Evolutionary conservation across 192 early-diverging fungal species (phyloP).

Genomic region (Backusella morwellensis): DNA sequence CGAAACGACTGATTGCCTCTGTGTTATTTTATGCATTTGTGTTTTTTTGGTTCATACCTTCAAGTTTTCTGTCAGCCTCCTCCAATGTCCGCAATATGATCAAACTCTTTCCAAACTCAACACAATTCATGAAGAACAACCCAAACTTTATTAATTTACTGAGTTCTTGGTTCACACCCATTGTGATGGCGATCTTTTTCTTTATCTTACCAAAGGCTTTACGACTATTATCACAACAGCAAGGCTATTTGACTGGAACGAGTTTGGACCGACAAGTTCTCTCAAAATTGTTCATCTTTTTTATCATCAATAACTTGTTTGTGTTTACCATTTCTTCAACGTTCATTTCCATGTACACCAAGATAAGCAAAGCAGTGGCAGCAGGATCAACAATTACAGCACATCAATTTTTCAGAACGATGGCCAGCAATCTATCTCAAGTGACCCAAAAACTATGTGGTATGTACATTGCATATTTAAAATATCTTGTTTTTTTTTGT

Average conservation of each 20-base stretch:
- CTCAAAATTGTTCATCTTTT: constrained; percentile 72
- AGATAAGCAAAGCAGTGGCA: constrained; percentile 13
- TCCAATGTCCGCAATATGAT: constrained; percentile 58
- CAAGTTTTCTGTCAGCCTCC: constrained; percentile 56
- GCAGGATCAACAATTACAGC: background rate
- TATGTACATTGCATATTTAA: background rate
- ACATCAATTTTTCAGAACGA: constrained; percentile 9
- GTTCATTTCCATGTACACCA: constrained; percentile 29
- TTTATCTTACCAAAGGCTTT: constrained; percentile 64
- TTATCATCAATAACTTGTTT: constrained; percentile 67
- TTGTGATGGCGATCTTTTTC: constrained; percentile 66
- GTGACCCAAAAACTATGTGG: constrained; percentile 21
- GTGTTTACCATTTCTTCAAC: constrained; percentile 56
- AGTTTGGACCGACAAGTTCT: constrained; percentile 67
- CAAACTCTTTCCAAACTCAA: constrained; percentile 49
- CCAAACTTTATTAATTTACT: constrained; percentile 55
- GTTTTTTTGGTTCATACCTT: constrained; percentile 69
- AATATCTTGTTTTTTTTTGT: background rate
- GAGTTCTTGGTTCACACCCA: constrained; percentile 63
- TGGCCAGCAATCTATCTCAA: constrained; percentile 14
- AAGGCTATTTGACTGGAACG: constrained; percentile 70
- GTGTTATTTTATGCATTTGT: constrained; percentile 54
- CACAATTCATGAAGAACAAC: constrained; percentile 45
- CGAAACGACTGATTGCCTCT: constrained; percentile 39
- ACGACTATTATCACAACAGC: constrained; percentile 58